Evolutionary conservation across 345 rosid species (phyloP).

Genomic region (Populus pruinosa): DNA sequence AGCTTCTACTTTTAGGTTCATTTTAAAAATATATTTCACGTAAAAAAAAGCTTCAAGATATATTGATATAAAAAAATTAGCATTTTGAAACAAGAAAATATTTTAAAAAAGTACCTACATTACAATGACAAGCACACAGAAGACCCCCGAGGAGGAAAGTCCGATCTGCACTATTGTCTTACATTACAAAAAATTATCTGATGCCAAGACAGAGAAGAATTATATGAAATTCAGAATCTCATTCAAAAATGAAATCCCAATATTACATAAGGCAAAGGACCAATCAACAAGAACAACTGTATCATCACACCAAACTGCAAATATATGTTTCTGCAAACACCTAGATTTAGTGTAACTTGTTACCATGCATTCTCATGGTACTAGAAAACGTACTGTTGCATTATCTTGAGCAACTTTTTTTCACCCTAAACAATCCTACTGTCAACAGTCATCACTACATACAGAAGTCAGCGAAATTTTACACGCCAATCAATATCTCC

Average conservation of each 20-base stretch:
- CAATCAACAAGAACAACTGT: neutral
- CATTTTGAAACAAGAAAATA: too few species aligned
- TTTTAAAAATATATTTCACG: too few species aligned
- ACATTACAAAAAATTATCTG: neutral
- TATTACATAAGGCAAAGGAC: neutral
- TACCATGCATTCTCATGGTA: neutral
- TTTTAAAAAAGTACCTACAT: too few species aligned
- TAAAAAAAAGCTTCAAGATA: too few species aligned
- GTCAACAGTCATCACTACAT: conserved; percentile 10
- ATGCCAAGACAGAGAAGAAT: neutral
- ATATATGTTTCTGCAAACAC: neutral
- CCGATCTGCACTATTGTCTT: neutral
- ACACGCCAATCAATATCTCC: conserved; percentile 19
- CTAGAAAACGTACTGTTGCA: neutral
- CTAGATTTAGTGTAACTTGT: neutral
- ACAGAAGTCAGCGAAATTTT: conserved; percentile 8
- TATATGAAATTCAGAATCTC: neutral
- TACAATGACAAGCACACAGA: too few species aligned
- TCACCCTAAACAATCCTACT: conserved; percentile 16
- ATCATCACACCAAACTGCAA: neutral
- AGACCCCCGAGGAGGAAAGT: neutral
- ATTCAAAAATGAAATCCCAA: neutral
- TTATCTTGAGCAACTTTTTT: neutral
- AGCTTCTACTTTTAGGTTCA: too few species aligned
- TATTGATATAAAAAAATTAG: too few species aligned